These are phyloP conservation scores for Evernia prunastri DNA, from an alignment of 495 filamentous ascomycete genomes.

Conservation along the genomic window DNA sequence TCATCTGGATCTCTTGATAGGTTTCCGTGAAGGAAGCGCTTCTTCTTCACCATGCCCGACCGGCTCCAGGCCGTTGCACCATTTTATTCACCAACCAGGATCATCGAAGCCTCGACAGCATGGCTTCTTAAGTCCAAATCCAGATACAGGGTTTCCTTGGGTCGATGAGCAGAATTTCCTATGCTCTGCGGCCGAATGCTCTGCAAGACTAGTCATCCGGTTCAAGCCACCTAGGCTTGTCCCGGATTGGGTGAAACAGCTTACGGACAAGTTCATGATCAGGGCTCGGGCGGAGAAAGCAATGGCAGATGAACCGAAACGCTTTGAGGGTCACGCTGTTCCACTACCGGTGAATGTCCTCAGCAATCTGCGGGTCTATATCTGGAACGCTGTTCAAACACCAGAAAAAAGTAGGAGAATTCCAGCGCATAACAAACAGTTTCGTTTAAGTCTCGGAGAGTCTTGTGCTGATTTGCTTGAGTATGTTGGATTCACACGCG, in stretches of 20 bases:
- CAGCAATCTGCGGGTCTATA: slow-evolving; percentile 52
- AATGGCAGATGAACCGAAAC: slow-evolving; percentile 48
- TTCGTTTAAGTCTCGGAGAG: slow-evolving; percentile 59
- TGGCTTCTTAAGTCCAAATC: background rate
- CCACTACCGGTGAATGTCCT: slow-evolving; percentile 46
- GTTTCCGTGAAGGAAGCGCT: slow-evolving; percentile 26
- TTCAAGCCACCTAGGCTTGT: slow-evolving; percentile 49
- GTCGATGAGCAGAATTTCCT: slow-evolving; percentile 42
- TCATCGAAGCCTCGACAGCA: slow-evolving; percentile 12
- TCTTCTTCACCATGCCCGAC: slow-evolving; percentile 23
- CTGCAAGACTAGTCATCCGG: slow-evolving; percentile 48
- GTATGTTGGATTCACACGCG: slow-evolving; percentile 53
- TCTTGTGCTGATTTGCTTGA: slow-evolving; percentile 57
- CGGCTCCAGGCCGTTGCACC: slow-evolving; percentile 38
- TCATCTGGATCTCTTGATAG: slow-evolving; percentile 48
- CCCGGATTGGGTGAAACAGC: slow-evolving; percentile 41
- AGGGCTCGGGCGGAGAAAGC: slow-evolving; percentile 47
- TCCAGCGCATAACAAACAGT: slow-evolving; percentile 63
- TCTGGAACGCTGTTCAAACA: slow-evolving; percentile 53
- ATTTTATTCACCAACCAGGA: slow-evolving; percentile 39
- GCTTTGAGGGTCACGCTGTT: slow-evolving; percentile 48
- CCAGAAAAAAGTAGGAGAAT: slow-evolving; percentile 47
- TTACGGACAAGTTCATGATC: slow-evolving; percentile 53
- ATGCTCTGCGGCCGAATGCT: slow-evolving; percentile 55
- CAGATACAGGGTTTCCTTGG: slow-evolving; percentile 18